Evolutionary conservation across 495 filamentous ascomycete genomes (phyloP).

Genomic region (Saxispiralis lemnorum): DNA sequence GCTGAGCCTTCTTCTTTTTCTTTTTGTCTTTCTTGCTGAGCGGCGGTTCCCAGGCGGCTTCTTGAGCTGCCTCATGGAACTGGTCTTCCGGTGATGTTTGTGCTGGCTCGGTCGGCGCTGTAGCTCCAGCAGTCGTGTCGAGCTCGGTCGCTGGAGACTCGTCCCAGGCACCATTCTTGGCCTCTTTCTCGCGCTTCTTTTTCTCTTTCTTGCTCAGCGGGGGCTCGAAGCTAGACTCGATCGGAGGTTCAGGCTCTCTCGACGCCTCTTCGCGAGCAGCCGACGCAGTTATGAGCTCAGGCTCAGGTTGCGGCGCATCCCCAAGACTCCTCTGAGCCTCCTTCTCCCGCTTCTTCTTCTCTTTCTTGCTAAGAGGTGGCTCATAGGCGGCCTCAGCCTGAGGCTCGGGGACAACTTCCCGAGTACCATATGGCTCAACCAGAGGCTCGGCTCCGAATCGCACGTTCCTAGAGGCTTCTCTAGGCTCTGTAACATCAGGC

Average conservation of each 20-base stretch:
- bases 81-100: no score
- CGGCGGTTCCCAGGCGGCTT: conserved; percentile 7
- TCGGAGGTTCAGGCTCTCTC: not conserved
- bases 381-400: not conserved
- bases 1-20: conserved; percentile 10
- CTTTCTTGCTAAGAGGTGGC: conserved; percentile 14
- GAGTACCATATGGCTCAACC: no score
- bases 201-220: conserved; percentile 15
- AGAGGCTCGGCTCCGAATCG: no score
- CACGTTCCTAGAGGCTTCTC: no score
- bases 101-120: no score
- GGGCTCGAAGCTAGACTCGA: conserved; percentile 2
- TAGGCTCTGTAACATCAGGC: no score
- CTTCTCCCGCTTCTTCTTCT: conserved; percentile 9
- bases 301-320: not conserved
- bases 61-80: not conserved
- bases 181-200: conserved; percentile 12
- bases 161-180: no score
- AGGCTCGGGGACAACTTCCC: not conserved
- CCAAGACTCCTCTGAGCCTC: not conserved
- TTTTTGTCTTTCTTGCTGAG: conserved; percentile 16
- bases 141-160: no score
- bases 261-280: no score
- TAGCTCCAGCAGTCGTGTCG: no score
- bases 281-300: no score